Conservation (phyloP, 148 eudicot species). For the Vaccinium vitisidaea region DNA sequence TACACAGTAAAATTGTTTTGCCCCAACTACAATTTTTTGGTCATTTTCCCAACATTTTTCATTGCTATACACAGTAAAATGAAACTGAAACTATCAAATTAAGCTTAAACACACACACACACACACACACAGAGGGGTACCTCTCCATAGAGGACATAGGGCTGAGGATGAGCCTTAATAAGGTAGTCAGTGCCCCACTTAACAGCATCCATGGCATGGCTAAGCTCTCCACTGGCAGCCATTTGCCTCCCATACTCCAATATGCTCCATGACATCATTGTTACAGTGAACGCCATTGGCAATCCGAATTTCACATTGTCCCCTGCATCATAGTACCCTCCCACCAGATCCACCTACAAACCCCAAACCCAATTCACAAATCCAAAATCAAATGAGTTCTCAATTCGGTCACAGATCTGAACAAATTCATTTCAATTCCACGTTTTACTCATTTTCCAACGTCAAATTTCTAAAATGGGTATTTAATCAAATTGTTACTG, state of each 20-base stretch:
- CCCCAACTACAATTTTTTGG: too few relatives aligned
- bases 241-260: constrained; percentile 87
- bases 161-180: constrained; percentile 92
- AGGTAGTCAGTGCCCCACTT: constrained; percentile 98
- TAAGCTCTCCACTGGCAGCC: constrained; percentile 72
- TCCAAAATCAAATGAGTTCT: too few relatives aligned
- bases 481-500: too few relatives aligned
- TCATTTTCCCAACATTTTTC: neutral
- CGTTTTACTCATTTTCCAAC: too few relatives aligned
- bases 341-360: constrained; percentile 89
- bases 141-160: constrained; percentile 95
- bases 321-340: constrained; percentile 99
- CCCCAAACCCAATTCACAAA: neutral
- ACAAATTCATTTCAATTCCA: neutral
- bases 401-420: neutral
- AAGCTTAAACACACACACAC: neutral
- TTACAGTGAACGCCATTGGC: constrained; percentile 93
- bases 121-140: constrained; percentile 23
- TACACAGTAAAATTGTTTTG: too few relatives aligned
- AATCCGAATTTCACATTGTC: constrained; percentile 97
- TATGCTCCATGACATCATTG: constrained; percentile 99
- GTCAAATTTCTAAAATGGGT: neutral
- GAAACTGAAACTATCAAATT: neutral
- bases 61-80: too few relatives aligned
- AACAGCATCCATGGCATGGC: constrained; percentile 77